Percentiles rank a stretch among this genome's conserved stretches.
These are phyloP conservation scores for Chlamydomonas sp. DNA, from an alignment of 139 green algal species.

Conservation along the genomic window DNA sequence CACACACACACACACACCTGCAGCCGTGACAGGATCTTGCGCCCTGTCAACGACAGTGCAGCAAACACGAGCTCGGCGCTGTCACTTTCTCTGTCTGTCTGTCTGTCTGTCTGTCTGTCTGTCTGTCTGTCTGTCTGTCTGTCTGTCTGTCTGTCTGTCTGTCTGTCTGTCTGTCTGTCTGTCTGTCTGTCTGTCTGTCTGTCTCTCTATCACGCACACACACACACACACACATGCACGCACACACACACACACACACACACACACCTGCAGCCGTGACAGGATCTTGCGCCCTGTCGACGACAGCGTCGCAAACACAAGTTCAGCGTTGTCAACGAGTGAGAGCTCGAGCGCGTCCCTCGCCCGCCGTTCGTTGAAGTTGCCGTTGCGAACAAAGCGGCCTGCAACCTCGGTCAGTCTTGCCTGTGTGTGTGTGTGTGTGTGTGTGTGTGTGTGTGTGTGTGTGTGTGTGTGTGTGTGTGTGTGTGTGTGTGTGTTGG, in stretches of 20 bases:
- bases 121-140: too few species aligned
- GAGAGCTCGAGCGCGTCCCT: slow-evolving; percentile 32
- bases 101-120: slow-evolving; percentile 10
- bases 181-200: too few species aligned
- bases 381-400: slow-evolving; percentile 2
- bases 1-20: slow-evolving; percentile 20
- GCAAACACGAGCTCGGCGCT: slow-evolving; percentile 80
- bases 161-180: too few species aligned
- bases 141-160: too few species aligned
- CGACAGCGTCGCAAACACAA: slow-evolving; percentile 81
- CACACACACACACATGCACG: slow-evolving; percentile 14
- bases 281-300: slow-evolving; percentile 43
- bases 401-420: too few species aligned
- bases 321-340: slow-evolving; percentile 58
- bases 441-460: too few species aligned
- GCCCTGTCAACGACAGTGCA: slow-evolving; percentile 63
- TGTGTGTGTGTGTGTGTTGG: too few species aligned
- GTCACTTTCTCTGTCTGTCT: too few species aligned
- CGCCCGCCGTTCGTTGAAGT: slow-evolving; percentile 15
- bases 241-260: slow-evolving; percentile 22
- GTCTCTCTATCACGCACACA: slow-evolving; percentile 6
- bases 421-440: too few species aligned
- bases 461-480: too few species aligned
- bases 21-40: slow-evolving; percentile 14
- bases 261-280: slow-evolving; percentile 9